Base-by-base conservation (phyloP, 352 stramenopile genomes). In the Phytophthora quininea region DNA sequence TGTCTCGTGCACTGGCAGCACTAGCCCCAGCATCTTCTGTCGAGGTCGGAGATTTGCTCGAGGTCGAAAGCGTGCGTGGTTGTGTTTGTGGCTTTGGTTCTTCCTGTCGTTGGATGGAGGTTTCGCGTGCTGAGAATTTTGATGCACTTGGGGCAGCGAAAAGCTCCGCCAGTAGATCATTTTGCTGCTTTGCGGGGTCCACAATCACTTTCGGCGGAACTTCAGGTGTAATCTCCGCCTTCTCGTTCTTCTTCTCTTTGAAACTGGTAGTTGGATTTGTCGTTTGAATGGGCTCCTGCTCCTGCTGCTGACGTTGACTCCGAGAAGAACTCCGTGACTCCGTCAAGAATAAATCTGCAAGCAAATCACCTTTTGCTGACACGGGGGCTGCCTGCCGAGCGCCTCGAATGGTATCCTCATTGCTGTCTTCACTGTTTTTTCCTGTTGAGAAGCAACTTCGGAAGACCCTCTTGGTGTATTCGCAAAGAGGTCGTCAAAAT, bases 1-100 rank as follows among this genome's bases (percentile, higher is more conserved):
- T 87, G 35, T 89, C 83, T 24, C 74, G 67, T 15, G 83, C 74
- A 6, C 77, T 89, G 7, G 65, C 58, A n/a, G 64, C 19, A 27
- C 67, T 63, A 24, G 19, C 19, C 19, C 19, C 19, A 24, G 19
- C 19, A 24, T 24, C 19, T 24, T 24, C 19, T 24, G 19, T 24
- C 19, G 19, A 24, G 19, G 19, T 24, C 19, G 32, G 27, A 27
- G 19, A 15, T 33, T 32, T 27, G 27, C 49, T 29, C 29, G 3
- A 24, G 19, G 19, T 24, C 19, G 19, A 24, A 24, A 24, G 19
- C 19, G 19, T 24, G 19, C 19, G 19, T 24, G 47, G 19, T 49
- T 49, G 43, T 6, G n/a, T 30, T 30, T 63, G 30, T 1, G 62
- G 45, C 19, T 54, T n/a, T 54, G 40, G 8, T 46, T 59, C 46